Percentiles rank a stretch among this genome's conserved stretches.
Evolutionary conservation across 192 early-diverging fungal species (phyloP).

Genomic region (Coemansia sp.): DNA sequence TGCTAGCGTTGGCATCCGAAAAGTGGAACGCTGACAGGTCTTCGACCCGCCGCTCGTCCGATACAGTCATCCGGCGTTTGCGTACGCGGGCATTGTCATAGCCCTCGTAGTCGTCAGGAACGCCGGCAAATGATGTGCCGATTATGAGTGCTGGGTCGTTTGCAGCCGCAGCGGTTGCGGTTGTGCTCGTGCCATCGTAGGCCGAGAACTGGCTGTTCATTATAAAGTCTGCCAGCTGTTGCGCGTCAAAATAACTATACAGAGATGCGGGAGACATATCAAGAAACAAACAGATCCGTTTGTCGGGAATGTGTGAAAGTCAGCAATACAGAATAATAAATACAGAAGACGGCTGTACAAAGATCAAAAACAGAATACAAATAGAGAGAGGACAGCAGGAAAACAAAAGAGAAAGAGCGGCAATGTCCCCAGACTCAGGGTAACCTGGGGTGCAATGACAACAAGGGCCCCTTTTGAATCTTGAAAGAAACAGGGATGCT

Average conservation of each 20-base stretch:
- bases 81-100: conserved; percentile 49
- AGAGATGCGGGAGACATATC: conserved; percentile 42
- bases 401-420: background rate
- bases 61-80: conserved; percentile 50
- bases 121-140: conserved; percentile 16
- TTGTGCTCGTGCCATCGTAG: conserved; percentile 40
- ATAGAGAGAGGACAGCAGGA: conserved; percentile 3
- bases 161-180: conserved; percentile 15
- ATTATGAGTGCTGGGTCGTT: conserved; percentile 29
- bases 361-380: conserved; percentile 18
- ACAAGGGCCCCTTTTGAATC: conserved; percentile 4
- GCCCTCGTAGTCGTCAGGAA: conserved; percentile 46
- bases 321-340: conserved; percentile 6
- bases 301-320: background rate
- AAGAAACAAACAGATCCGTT: background rate
- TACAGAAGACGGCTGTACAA: conserved; percentile 3
- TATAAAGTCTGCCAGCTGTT: conserved; percentile 51
- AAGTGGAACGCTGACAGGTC: conserved; percentile 15
- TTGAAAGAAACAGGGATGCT: conserved; percentile 6
- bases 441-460: conserved; percentile 11
- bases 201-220: conserved; percentile 53
- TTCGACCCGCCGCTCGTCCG: conserved; percentile 37
- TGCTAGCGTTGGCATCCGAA: conserved; percentile 23
- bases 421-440: conserved; percentile 2
- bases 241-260: conserved; percentile 56